phyloP scores from a whole-genome alignment of 495 filamentous ascomycete species.

The Aspergillus kassunensis region DNA sequence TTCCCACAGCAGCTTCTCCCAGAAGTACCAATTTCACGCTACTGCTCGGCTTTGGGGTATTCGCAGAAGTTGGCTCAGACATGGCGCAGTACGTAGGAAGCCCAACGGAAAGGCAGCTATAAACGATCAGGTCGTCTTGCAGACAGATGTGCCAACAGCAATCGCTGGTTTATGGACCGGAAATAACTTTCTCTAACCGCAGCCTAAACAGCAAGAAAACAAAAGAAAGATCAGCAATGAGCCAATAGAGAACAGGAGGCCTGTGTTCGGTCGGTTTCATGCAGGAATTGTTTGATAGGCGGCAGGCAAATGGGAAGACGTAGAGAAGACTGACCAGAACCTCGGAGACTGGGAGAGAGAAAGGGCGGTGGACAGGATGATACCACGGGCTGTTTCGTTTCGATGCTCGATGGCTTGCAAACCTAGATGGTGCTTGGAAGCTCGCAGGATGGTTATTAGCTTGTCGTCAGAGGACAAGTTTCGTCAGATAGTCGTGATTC shows the following conservation, averaged over 20 bases:
- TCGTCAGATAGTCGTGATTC: conserved; percentile 19
- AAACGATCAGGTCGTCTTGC: conserved; percentile 33
- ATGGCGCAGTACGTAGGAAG: conserved; percentile 31
- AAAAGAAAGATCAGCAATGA: conserved; percentile 20
- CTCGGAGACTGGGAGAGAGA: conserved; percentile 19
- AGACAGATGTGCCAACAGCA: conserved; percentile 24
- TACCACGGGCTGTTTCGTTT: conserved; percentile 2
- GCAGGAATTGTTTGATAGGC: conserved; percentile 16
- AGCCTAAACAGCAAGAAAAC: conserved; percentile 15
- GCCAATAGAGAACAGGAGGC: conserved; percentile 9
- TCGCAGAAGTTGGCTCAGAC: conserved; percentile 46
- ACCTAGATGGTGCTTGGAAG: conserved; percentile 6
- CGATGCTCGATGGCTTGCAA: conserved; percentile 8
- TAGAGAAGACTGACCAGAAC: conserved; percentile 19
- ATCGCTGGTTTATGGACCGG: conserved; percentile 22
- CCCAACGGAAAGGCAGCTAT: conserved; percentile 18
- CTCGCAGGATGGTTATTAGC: conserved; percentile 2
- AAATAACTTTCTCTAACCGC: conserved; percentile 26
- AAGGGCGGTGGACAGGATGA: conserved; percentile 20
- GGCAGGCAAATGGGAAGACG: conserved; percentile 15
- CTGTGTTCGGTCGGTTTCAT: conserved; percentile 12
- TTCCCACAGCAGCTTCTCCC: conserved; percentile 95
- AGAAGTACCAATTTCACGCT: conserved; percentile 98
- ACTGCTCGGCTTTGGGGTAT: conserved; percentile 89
- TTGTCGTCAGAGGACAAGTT: background rate